These are phyloP conservation scores for Colletotrichum lini DNA, from an alignment of 2,329 filamentous ascomycete species.

Conservation along the genomic window DNA sequence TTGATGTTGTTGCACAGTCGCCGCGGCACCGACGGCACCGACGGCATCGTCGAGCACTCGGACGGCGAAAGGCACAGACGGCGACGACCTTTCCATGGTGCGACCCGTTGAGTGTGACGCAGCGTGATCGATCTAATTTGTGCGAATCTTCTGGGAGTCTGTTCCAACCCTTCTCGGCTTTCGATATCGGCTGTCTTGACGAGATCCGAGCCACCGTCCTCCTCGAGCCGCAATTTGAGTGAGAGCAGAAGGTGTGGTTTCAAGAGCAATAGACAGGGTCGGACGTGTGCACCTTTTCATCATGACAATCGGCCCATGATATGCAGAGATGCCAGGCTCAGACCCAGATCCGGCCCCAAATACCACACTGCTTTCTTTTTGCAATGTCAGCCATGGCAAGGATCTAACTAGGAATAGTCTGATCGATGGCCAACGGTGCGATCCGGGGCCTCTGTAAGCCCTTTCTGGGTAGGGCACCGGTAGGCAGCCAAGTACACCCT, in stretches of 20 bases:
- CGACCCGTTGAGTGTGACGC: conserved; percentile 7
- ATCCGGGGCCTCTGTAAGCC: neutral
- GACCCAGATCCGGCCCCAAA: neutral
- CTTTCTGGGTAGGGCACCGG: conserved; percentile 6
- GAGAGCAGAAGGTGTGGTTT: neutral
- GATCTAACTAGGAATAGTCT: neutral
- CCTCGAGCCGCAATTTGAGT: conserved; percentile 18
- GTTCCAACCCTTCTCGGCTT: conserved; percentile 14
- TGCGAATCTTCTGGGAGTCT: neutral
- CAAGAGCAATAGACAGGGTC: conserved; percentile 3
- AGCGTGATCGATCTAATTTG: neutral
- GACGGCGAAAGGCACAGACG: conserved; percentile 36
- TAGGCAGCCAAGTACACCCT: conserved; percentile 25
- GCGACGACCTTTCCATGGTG: conserved; percentile 29
- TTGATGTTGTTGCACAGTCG: neutral
- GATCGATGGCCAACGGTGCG: neutral
- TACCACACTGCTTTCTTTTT: neutral
- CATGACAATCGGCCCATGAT: neutral
- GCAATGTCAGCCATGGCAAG: neutral
- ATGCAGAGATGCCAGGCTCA: neutral
- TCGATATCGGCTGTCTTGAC: conserved; percentile 4
- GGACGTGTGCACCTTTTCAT: neutral
- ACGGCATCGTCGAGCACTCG: conserved; percentile 34
- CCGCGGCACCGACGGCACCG: conserved; percentile 8
- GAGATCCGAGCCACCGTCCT: conserved; percentile 8